Evolutionary conservation across 2,329 filamentous ascomycete species (phyloP).

Genomic region (Microdochium nivale): DNA sequence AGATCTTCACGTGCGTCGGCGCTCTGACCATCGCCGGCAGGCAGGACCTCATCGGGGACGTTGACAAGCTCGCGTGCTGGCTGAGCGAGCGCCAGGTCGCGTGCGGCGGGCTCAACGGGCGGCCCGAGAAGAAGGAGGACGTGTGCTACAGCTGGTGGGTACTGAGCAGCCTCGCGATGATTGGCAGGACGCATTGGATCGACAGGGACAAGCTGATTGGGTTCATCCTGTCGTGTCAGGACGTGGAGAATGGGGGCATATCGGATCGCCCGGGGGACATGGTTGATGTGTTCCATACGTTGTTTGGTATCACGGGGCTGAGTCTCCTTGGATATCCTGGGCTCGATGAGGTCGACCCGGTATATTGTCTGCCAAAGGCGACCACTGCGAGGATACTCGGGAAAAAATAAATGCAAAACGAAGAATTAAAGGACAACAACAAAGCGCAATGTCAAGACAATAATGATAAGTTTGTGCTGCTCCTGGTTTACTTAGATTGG

Average conservation of each 20-base stretch:
- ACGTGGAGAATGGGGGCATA: slow-evolving; percentile 74
- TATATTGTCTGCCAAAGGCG: slow-evolving; percentile 74
- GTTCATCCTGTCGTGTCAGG: slow-evolving; percentile 87
- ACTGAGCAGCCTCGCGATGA: slow-evolving; percentile 81
- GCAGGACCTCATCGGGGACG: slow-evolving; percentile 69
- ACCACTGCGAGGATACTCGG: slow-evolving; percentile 52
- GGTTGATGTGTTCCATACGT: slow-evolving; percentile 95
- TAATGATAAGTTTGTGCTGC: too few relatives aligned
- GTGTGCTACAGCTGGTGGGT: slow-evolving; percentile 99
- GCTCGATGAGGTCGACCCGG: slow-evolving; percentile 73
- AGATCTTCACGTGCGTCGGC: slow-evolving; percentile 90
- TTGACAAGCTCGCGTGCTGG: slow-evolving; percentile 79
- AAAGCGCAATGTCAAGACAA: background rate
- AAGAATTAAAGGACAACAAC: background rate
- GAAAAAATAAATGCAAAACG: slow-evolving; percentile 13
- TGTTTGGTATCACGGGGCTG: slow-evolving; percentile 81
- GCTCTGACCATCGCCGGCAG: slow-evolving; percentile 76
- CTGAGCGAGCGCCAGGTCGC: slow-evolving; percentile 86
- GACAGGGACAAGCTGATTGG: slow-evolving; percentile 67
- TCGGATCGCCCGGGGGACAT: slow-evolving; percentile 87
- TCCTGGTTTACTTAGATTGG: too few relatives aligned
- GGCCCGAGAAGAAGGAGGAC: slow-evolving; percentile 92
- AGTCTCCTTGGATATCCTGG: slow-evolving; percentile 74
- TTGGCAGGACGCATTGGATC: slow-evolving; percentile 86
- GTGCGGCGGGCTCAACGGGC: slow-evolving; percentile 82